phyloP scores from a whole-genome alignment of 1,139 yeast genomes.

The Nakaseomyces kungkrabaensis region DNA sequence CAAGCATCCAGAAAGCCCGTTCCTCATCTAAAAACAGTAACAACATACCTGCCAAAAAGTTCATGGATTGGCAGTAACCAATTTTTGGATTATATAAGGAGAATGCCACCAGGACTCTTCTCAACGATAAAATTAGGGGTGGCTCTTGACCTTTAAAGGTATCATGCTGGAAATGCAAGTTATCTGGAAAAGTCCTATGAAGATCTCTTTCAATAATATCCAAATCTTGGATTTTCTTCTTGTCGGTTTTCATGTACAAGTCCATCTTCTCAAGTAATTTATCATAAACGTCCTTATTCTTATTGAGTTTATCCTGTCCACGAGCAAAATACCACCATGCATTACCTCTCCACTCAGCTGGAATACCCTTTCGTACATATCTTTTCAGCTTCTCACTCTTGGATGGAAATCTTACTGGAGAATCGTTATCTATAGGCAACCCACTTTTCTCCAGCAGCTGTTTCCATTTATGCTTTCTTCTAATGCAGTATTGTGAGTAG shows the following conservation, averaged over 20 bases:
- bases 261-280: constrained; percentile 30
- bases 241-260: constrained; percentile 9
- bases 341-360: constrained; percentile 93
- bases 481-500: constrained; percentile 52
- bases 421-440: constrained; percentile 35
- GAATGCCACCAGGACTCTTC: constrained; percentile 77
- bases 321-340: constrained; percentile 97
- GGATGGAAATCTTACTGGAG: constrained; percentile 57
- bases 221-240: constrained; percentile 50
- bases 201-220: constrained; percentile 91
- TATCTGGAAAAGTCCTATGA: constrained; percentile 91
- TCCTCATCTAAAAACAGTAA: constrained; percentile 83
- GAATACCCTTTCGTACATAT: constrained; percentile 81
- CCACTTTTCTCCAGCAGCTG: constrained; percentile 59
- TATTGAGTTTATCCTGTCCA: constrained; percentile 67
- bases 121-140: constrained; percentile 54
- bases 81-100: constrained; percentile 80
- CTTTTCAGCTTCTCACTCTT: constrained; percentile 73
- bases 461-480: constrained; percentile 71
- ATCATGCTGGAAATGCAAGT: constrained; percentile 54
- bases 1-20: constrained; percentile 90
- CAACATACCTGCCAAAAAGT: constrained; percentile 79
- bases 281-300: constrained; percentile 65
- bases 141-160: constrained; percentile 38
- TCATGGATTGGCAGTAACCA: constrained; percentile 92